Evolutionary conservation across 2,329 filamentous ascomycete genomes (phyloP), one percentile per base, ranked within the genome.

Genomic region (Venturia nashicola): DNA sequence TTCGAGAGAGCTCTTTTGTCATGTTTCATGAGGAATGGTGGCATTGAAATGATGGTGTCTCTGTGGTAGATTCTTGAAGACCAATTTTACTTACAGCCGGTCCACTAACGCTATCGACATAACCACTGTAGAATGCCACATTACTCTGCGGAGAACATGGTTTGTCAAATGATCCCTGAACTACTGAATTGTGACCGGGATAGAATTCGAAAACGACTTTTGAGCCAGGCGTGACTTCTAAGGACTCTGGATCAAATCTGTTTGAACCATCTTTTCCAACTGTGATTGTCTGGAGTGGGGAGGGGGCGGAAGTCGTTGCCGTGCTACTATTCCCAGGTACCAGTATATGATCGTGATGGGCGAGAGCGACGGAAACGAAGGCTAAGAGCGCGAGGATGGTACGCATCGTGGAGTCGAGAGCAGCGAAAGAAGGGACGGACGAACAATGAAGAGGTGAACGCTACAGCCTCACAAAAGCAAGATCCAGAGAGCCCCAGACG

Each of bases 151-250:
- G 61, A 14, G 32, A 36, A 36, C 63, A 65, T 27, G 63, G 61
- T 6, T 51, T 40, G 20, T 59, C 34, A 36, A 65, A 65, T 23
- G 27, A 40, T 11, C 44, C 44, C 27, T 64, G 59, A 5, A 51
- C 44, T 14, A 65, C 63, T 5, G 42, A 39, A 27, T 65, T 61
- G 27, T 27, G 20, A 27, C 36, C 36, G 5, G 61, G 61, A 11
- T 55, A 55, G 60, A 65, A 64, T n/a, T 64, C 16, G 44, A 65
- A 65, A 0, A 59, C 63, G 6, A 65, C 48, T 42, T 23, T 55
- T 5, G 32, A 34, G 11, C 63, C 63, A 18, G 23, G 11, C 16
- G 59, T 3, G 39, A 59, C 63, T 20, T n/a, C 16, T 20, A 65
- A 18, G 9, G 43, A 27, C 2, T 65, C 63, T 18, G 63, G 63